These are phyloP conservation scores for Leucosporidium yakuticum DNA, from an alignment of 768 basidiomycete species.

Conservation along the genomic window DNA sequence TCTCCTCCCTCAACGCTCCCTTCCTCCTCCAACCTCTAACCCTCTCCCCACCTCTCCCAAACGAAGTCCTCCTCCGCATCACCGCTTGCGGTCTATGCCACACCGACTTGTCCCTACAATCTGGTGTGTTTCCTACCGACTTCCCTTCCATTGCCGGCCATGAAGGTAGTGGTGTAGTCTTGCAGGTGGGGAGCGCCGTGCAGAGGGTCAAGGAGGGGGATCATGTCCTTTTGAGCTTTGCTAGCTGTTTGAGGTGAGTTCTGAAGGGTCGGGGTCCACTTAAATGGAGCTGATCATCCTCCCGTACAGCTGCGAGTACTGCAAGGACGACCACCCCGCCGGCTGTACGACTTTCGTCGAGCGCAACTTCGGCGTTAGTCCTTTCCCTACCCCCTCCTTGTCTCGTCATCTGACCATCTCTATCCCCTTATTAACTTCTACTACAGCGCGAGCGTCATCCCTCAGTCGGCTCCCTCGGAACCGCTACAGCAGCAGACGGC, in stretches of 20 bases:
- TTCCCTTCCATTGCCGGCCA: conserved; percentile 23
- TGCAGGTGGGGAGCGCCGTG: conserved; percentile 13
- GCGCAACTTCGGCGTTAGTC: conserved; percentile 28
- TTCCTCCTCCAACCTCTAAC: neutral
- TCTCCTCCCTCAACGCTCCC: neutral
- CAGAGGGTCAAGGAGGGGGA: neutral
- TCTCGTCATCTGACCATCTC: too few species aligned
- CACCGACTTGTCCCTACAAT: conserved; percentile 22
- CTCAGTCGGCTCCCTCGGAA: too few species aligned
- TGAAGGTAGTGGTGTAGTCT: conserved; percentile 24
- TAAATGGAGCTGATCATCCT: conserved; percentile 29
- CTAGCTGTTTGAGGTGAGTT: neutral
- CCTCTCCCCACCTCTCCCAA: conserved; percentile 17
- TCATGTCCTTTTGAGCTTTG: neutral
- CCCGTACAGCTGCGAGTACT: conserved; percentile 24
- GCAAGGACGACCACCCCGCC: conserved; percentile 22
- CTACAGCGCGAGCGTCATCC: neutral
- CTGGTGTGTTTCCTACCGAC: conserved; percentile 9
- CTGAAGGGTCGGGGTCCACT: neutral
- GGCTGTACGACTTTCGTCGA: conserved; percentile 20
- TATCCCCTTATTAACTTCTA: neutral
- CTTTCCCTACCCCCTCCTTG: conserved; percentile 1
- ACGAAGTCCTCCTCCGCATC: conserved; percentile 31
- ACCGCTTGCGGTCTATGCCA: conserved; percentile 23
- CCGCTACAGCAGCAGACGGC: too few species aligned